Evolutionary conservation across 1,284 basidiomycete species (phyloP).

Genomic region (Ustilago trichophora): DNA sequence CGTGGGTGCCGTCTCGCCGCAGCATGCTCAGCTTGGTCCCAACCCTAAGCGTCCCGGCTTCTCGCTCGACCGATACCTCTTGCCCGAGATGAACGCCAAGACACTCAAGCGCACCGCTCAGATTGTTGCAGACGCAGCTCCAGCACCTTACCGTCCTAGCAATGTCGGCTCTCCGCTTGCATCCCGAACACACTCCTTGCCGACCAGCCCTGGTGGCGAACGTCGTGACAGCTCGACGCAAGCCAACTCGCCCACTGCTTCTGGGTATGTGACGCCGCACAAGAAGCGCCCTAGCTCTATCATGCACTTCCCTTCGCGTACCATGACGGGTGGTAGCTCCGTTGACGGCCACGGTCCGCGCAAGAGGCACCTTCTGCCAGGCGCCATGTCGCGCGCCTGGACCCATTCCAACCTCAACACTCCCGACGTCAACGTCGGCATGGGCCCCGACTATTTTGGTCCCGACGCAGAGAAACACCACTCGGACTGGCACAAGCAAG

Average conservation of each 20-base stretch:
- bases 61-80: slow-evolving; percentile 72
- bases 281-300: slow-evolving; percentile 43
- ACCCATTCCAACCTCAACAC: slow-evolving; percentile 53
- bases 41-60: slow-evolving; percentile 77
- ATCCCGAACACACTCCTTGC: slow-evolving; percentile 38
- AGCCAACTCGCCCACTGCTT: slow-evolving; percentile 33
- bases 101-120: slow-evolving; percentile 62
- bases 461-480: slow-evolving; percentile 42
- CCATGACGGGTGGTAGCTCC: slow-evolving; percentile 39
- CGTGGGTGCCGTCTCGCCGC: slow-evolving; percentile 63
- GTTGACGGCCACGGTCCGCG: slow-evolving; percentile 17
- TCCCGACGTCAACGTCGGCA: slow-evolving; percentile 39
- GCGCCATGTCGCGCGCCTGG: slow-evolving; percentile 39
- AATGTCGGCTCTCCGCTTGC: slow-evolving; percentile 32
- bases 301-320: slow-evolving; percentile 43
- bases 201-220: slow-evolving; percentile 28
- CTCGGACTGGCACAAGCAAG: slow-evolving; percentile 39
- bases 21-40: slow-evolving; percentile 71
- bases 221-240: slow-evolving; percentile 39
- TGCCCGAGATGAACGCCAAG: slow-evolving; percentile 66
- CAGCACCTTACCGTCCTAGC: slow-evolving; percentile 39
- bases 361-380: slow-evolving; percentile 22
- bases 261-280: slow-evolving; percentile 34
- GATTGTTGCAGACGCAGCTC: slow-evolving; percentile 63
- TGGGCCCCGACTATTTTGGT: slow-evolving; percentile 58